Evolutionary conservation across 805 yeast genomes (phyloP).

Genomic region (Lachancea nothofagi): DNA sequence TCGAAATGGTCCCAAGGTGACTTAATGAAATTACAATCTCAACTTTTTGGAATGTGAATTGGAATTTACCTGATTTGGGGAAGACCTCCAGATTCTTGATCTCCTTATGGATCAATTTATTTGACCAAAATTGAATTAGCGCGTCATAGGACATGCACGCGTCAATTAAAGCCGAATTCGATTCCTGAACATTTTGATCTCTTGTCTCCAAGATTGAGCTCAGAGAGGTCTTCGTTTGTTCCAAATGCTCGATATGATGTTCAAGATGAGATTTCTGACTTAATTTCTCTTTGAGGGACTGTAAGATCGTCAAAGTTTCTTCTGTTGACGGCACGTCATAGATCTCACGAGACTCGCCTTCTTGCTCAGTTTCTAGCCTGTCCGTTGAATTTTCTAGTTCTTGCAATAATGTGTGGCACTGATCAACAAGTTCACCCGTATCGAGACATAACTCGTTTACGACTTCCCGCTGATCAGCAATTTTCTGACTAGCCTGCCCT

Average conservation of each 20-base stretch:
- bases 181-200: slow-evolving; percentile 1
- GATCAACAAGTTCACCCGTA: slow-evolving; percentile 21
- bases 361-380: slow-evolving; percentile 12
- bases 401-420: slow-evolving; percentile 20
- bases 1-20: background rate
- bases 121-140: slow-evolving; percentile 13
- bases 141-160: slow-evolving; percentile 4
- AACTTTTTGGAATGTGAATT: slow-evolving; percentile 14
- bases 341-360: slow-evolving; percentile 6
- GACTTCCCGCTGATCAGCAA: slow-evolving; percentile 19
- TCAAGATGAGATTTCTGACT: slow-evolving; percentile 4
- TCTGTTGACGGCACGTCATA: slow-evolving; percentile 8
- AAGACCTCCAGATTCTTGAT: slow-evolving; percentile 15
- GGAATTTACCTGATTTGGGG: slow-evolving; percentile 22
- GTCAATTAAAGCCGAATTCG: background rate
- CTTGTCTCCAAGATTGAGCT: background rate
- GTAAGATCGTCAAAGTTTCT: slow-evolving; percentile 13
- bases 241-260: slow-evolving; percentile 10
- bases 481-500: slow-evolving; percentile 12
- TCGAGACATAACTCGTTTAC: slow-evolving; percentile 23
- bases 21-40: slow-evolving; percentile 4
- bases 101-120: slow-evolving; percentile 5
- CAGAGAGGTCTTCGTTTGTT: slow-evolving; percentile 8
- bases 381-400: slow-evolving; percentile 15
- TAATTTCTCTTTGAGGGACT: slow-evolving; percentile 5